Percentiles rank a stretch among this genome's conserved stretches.
Evolutionary conservation across 2,329 filamentous ascomycete species (phyloP).

Genomic region (Colletotrichum musae): DNA sequence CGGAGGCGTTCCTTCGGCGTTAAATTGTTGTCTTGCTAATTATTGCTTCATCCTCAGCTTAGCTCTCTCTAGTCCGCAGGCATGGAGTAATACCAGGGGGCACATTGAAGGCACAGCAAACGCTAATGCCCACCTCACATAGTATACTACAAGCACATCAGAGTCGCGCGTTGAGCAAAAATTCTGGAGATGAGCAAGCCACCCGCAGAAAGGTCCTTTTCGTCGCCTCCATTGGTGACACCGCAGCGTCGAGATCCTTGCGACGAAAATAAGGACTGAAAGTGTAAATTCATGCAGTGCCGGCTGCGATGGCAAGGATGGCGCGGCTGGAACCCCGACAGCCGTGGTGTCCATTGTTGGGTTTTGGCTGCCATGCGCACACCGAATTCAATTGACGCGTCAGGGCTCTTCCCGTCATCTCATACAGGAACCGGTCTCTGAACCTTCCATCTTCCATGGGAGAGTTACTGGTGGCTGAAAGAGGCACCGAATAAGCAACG

Average conservation of each 20-base stretch:
- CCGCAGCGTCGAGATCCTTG: constrained; percentile 17
- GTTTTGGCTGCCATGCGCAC: constrained; percentile 10
- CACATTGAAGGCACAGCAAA: neutral
- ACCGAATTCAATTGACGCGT: constrained; percentile 34
- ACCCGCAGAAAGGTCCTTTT: neutral
- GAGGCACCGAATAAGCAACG: constrained; percentile 15
- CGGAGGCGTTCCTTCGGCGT: constrained; percentile 22
- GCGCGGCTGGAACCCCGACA: constrained; percentile 7
- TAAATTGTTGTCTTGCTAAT: constrained; percentile 15
- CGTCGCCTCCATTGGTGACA: too few relatives aligned
- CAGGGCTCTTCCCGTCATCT: constrained; percentile 40
- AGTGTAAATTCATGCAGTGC: constrained; percentile 32
- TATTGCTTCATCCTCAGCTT: constrained; percentile 16
- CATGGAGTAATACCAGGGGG: neutral
- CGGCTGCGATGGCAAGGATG: constrained; percentile 29
- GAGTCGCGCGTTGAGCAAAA: constrained; percentile 2
- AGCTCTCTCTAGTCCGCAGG: constrained; percentile 7
- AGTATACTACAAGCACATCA: neutral
- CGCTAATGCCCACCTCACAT: neutral
- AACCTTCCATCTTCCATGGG: constrained; percentile 16
- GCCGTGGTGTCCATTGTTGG: neutral
- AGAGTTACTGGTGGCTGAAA: constrained; percentile 1
- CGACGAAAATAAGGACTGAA: constrained; percentile 22
- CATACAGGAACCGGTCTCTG: constrained; percentile 35
- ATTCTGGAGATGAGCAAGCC: neutral